Evolutionary conservation across 306 rosid species (phyloP), one percentile per base, ranked within the genome.

Genomic region (Trifolium dubium): DNA sequence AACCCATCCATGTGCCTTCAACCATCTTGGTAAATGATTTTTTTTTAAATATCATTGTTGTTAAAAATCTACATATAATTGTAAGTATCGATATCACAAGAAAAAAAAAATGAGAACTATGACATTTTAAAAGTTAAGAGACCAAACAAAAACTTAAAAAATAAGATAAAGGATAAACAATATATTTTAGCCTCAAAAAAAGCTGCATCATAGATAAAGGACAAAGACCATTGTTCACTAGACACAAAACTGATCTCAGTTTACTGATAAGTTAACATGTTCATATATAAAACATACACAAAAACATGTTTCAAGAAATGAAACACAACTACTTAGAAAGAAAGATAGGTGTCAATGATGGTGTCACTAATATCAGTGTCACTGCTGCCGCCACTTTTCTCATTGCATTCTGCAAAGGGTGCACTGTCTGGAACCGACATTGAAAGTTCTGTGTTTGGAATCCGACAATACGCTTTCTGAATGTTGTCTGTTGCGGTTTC

Each of bases 371-470:
- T 85, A 49, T 87, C 93, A 3, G 89, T 84, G 72, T 85, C 85
- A 17, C 83, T 55, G 85, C 80, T 83, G 50, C 85, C 74, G 18
- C 30, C 68, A 53, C 81, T 81, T 61, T 71, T 85, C 76, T 82
- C 91, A 10, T 72, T 69, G 30, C 71, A 49, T 30, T 62, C 62
- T 18, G 37, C 15, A 69, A 3, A 77, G 11, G 78, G 83, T 31
- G 59, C 73, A 58, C 85, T 85, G 29, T 73, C 75, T 32, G 77
- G 89, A 53, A 89, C 81, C 40, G 97, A 83, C 72, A 90, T 89
- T 19, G 90, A 87, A 53, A 89, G 96, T 62, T 86, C 82, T 43
- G 92, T 90, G 47, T 72, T 85, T 5, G 78, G 97, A n/a, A 71
- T 62, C 35, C 77, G 31, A 77, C 72, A 61, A 19, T 61, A 17